phyloP scores from a whole-genome alignment of 352 stramenopile species.

The Globisporangium splendens region DNA sequence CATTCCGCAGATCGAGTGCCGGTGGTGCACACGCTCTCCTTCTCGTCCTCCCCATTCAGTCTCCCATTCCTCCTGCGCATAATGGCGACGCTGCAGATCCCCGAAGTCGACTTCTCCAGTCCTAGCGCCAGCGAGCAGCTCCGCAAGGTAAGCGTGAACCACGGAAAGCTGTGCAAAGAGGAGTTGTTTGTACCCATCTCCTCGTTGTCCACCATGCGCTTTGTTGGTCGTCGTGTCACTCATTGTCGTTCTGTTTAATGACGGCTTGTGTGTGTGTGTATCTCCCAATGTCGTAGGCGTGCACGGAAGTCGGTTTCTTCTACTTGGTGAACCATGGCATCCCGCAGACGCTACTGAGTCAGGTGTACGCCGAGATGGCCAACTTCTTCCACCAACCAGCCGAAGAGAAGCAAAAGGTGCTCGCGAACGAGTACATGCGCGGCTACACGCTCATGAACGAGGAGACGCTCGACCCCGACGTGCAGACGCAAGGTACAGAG shows the following conservation, averaged over 20 bases:
- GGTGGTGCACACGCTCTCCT: too few species aligned
- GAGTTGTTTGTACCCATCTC: background rate
- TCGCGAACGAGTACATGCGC: conserved; percentile 69
- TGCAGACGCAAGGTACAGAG: conserved; percentile 30
- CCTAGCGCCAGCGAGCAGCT: conserved; percentile 41
- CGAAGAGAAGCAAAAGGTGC: conserved; percentile 51
- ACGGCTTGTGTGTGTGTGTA: background rate
- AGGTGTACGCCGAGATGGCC: conserved; percentile 61
- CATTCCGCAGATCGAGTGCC: too few species aligned
- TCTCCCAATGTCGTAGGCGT: conserved; percentile 20
- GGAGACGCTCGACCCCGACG: conserved; percentile 59
- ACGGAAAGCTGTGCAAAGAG: background rate
- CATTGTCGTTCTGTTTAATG: too few species aligned
- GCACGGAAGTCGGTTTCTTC: conserved; percentile 66
- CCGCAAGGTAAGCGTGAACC: conserved; percentile 13
- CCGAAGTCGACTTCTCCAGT: conserved; percentile 48
- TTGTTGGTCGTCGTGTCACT: too few species aligned
- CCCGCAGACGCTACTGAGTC: conserved; percentile 19
- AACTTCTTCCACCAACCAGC: conserved; percentile 51
- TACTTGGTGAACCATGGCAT: conserved; percentile 62
- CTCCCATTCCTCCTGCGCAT: too few species aligned
- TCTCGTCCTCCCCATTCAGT: too few species aligned
- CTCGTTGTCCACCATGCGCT: too few species aligned
- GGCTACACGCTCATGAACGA: conserved; percentile 73
- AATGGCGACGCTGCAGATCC: conserved; percentile 29